Percentiles rank a stretch among this genome's conserved stretches.
These are phyloP conservation scores for Fusarium hainanense DNA, from an alignment of 2,329 filamentous ascomycete genomes.

Conservation along the genomic window DNA sequence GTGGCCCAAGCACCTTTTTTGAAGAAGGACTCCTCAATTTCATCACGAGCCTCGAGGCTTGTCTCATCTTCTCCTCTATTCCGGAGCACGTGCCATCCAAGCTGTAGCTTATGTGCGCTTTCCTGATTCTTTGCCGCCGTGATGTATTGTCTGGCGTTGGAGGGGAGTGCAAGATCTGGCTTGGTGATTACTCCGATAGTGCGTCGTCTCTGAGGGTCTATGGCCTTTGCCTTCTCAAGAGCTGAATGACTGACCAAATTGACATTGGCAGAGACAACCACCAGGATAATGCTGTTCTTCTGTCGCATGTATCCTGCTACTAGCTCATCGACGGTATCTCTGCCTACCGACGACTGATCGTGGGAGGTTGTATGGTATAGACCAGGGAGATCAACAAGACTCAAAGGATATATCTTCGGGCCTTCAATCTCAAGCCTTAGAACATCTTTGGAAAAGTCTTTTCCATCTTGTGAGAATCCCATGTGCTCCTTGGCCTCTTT, in stretches of 20 bases:
- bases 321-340: conserved; percentile 50
- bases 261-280: conserved; percentile 61
- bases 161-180: conserved; percentile 57
- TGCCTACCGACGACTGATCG: conserved; percentile 48
- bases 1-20: conserved; percentile 43
- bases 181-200: conserved; percentile 69
- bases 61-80: conserved; percentile 56
- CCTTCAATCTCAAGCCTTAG: conserved; percentile 60
- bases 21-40: conserved; percentile 50
- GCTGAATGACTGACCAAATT: conserved; percentile 65
- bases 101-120: conserved; percentile 47
- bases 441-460: conserved; percentile 58
- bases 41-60: conserved; percentile 46
- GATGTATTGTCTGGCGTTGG: conserved; percentile 56
- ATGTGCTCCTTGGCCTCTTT: conserved; percentile 62
- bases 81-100: conserved; percentile 66
- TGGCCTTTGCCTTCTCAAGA: conserved; percentile 54
- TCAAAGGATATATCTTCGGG: conserved; percentile 59
- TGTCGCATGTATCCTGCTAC: conserved; percentile 66
- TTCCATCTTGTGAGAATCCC: conserved; percentile 51
- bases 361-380: conserved; percentile 51
- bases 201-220: conserved; percentile 57
- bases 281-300: conserved; percentile 68
- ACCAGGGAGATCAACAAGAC: conserved; percentile 66
- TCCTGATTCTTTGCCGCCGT: conserved; percentile 50